Base-by-base conservation (phyloP, 2,329 filamentous ascomycete species). In the Plectosphaerella sp. region DNA sequence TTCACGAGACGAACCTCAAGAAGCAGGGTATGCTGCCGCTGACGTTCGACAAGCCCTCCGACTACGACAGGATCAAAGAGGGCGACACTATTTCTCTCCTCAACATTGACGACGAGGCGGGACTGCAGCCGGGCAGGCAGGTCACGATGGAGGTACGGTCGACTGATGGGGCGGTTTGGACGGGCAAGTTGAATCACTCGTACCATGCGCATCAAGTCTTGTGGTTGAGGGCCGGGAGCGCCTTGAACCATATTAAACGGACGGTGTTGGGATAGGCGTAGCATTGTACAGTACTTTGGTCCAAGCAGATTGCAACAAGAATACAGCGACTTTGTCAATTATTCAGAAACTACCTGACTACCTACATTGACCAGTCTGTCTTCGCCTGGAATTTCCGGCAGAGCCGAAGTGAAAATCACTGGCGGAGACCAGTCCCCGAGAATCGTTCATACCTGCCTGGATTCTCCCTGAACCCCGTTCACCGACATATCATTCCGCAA, bases 1-100 rank as follows among this genome's bases (percentile, higher is more conserved):
- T 94, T 66, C 89, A 94, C 79, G 90, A 94, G 79, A 93, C 90
- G 70, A 94, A 94, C 77, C 78, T 95, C 71, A 94, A 94, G 86
- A 94, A 94, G 83, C 89, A 91, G 77, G 62, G 58, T 1, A 61
- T 64, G 58, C 53, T 64, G 14, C 57, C 62, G 61, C 76, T 91
- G 59, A 90, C 86, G 54, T 91, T 91, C 75, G 69, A 77, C 51
- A 78, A 90, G 65, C 84, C 86, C 50, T 84, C 77, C 63, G 87
- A 91, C 67, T 91, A 91, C 67, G 87, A 90, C 64, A 88, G 82
- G 76, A 88, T 91, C 4, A 7, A 39, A 20, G 37, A 47, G 5
- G 54, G 51, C 3, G 57, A 58, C n/a, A 14, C 6, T 1, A 33
- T 57, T 15, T 48, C 42, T 1, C 45, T 58, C 1, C 16, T 53